Evolutionary conservation across 2,329 filamentous ascomycete species (phyloP).

Genomic region (Clarireedia paspali): DNA sequence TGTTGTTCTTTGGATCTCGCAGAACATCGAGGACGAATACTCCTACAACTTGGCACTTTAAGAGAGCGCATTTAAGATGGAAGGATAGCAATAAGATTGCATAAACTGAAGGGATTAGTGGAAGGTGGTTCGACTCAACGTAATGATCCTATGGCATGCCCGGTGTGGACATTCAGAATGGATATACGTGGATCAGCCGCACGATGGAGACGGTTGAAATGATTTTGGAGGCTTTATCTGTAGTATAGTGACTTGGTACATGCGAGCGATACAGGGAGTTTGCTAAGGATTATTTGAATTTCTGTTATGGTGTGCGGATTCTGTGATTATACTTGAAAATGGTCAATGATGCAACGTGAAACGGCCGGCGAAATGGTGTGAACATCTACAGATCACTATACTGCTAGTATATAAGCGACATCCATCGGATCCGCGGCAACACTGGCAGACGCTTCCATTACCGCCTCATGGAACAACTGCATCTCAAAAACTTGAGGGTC

Average conservation of each 20-base stretch:
- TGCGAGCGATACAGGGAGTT: constrained; percentile 4
- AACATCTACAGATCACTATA: too few relatives aligned
- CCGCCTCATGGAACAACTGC: background rate
- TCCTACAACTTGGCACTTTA: constrained; percentile 58
- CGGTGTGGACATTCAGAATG: background rate
- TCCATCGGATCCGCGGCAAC: too few relatives aligned
- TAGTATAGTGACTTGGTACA: constrained; percentile 6
- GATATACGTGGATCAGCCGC: background rate
- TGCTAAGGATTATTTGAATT: background rate
- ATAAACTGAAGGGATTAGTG: background rate
- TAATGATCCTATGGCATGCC: background rate
- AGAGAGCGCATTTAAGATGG: background rate
- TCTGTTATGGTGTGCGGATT: background rate
- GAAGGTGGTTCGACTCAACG: background rate
- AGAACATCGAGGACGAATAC: constrained; percentile 69
- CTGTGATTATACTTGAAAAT: background rate
- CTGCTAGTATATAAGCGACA: too few relatives aligned
- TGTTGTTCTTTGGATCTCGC: constrained; percentile 59
- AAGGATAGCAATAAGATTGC: background rate
- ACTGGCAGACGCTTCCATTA: too few relatives aligned
- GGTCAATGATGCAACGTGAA: background rate
- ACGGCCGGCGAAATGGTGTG: background rate
- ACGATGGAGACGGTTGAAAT: background rate
- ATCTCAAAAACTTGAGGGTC: background rate
- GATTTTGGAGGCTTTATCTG: background rate